Evolutionary conservation across 2,329 filamentous ascomycete genomes (phyloP).

Genomic region (Proliferodiscus dingleyae): DNA sequence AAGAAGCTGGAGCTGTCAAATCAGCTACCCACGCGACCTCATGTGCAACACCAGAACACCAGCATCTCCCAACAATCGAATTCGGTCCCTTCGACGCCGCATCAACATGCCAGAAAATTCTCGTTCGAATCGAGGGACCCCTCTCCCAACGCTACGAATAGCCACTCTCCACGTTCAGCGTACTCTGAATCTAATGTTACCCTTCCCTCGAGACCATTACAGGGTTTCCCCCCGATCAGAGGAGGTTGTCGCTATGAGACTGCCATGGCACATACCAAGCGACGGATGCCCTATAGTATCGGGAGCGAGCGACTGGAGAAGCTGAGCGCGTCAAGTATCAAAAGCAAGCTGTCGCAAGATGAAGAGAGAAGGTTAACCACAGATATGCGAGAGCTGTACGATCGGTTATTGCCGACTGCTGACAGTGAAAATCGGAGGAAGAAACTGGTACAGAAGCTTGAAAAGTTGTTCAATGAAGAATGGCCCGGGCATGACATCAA

Average conservation of each 20-base stretch:
- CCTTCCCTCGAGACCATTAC: slow-evolving; percentile 62
- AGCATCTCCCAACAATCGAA: slow-evolving; percentile 64
- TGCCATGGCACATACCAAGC: slow-evolving; percentile 70
- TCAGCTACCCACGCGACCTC: slow-evolving; percentile 26
- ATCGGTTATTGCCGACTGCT: slow-evolving; percentile 74
- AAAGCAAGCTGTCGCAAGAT: slow-evolving; percentile 64
- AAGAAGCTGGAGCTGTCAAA: slow-evolving; percentile 30
- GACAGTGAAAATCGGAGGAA: slow-evolving; percentile 72
- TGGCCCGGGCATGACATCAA: slow-evolving; percentile 89
- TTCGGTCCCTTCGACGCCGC: slow-evolving; percentile 89
- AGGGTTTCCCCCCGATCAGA: slow-evolving; percentile 44
- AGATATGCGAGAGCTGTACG: slow-evolving; percentile 82
- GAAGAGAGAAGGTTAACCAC: slow-evolving; percentile 71
- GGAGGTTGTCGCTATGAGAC: slow-evolving; percentile 85
- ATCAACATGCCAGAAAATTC: slow-evolving; percentile 80
- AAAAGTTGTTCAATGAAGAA: slow-evolving; percentile 79
- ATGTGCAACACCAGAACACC: slow-evolving; percentile 43
- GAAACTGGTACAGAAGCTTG: slow-evolving; percentile 79
- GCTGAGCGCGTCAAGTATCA: slow-evolving; percentile 65
- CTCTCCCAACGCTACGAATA: slow-evolving; percentile 71
- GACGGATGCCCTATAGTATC: slow-evolving; percentile 87
- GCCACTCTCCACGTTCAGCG: slow-evolving; percentile 82
- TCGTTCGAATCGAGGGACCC: slow-evolving; percentile 74
- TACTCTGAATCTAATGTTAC: slow-evolving; percentile 83
- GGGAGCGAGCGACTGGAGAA: slow-evolving; percentile 75